phyloP scores from a whole-genome alignment of 2,329 filamentous ascomycete genomes.

The Phialocephala subalpina region DNA sequence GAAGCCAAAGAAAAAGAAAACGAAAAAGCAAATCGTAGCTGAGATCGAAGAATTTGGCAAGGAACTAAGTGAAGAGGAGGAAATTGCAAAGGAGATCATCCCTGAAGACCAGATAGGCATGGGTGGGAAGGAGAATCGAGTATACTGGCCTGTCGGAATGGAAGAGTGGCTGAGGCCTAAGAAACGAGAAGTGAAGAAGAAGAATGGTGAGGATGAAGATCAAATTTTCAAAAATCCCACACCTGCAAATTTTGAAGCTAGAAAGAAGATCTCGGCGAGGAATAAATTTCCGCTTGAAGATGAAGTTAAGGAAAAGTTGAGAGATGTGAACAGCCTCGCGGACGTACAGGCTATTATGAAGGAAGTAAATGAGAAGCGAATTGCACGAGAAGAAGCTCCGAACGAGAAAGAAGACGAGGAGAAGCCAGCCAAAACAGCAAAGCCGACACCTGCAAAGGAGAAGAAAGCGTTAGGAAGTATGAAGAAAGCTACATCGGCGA shows the following conservation, averaged over 20 bases:
- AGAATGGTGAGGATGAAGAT: slow-evolving; percentile 46
- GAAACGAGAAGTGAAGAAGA: slow-evolving; percentile 72
- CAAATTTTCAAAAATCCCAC: slow-evolving; percentile 42
- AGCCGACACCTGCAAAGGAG: slow-evolving; percentile 26
- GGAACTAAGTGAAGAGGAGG: slow-evolving; percentile 46
- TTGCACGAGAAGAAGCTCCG: slow-evolving; percentile 31
- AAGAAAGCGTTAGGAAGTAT: slow-evolving; percentile 1
- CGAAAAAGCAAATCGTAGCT: slow-evolving; percentile 46
- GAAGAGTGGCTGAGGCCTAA: slow-evolving; percentile 88
- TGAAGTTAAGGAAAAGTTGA: slow-evolving; percentile 33
- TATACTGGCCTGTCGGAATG: slow-evolving; percentile 91
- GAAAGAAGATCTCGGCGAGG: slow-evolving; percentile 33
- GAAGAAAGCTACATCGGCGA: slow-evolving; percentile 32
- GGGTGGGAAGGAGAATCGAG: slow-evolving; percentile 82
- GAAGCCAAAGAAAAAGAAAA: slow-evolving; percentile 50
- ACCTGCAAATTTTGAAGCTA: slow-evolving; percentile 40
- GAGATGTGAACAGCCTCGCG: slow-evolving; percentile 30
- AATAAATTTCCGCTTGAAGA: slow-evolving; percentile 34
- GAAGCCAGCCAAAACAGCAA: slow-evolving; percentile 14
- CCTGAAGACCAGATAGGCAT: slow-evolving; percentile 77
- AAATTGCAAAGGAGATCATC: slow-evolving; percentile 47
- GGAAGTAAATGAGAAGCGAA: slow-evolving; percentile 30
- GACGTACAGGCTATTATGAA: slow-evolving; percentile 40
- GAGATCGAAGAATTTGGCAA: slow-evolving; percentile 45
- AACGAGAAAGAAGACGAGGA: slow-evolving; percentile 48